Conservation (phyloP, 2,329 filamentous ascomycete species). For the Chrysoporthe austroafricana region DNA sequence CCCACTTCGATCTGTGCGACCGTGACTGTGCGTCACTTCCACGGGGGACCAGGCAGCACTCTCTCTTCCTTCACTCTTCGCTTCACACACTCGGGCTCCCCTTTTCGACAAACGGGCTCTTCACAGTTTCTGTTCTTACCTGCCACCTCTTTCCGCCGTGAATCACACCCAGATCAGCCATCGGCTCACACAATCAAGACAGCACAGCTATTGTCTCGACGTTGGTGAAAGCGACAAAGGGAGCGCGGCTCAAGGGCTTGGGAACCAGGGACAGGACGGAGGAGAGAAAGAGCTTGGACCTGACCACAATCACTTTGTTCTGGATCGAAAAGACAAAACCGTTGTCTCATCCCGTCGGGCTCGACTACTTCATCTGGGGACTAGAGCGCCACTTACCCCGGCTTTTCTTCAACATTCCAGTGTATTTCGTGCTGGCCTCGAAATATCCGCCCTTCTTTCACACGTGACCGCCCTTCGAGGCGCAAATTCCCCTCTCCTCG, state of each 20-base stretch:
- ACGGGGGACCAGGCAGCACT: background rate
- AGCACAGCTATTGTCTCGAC: background rate
- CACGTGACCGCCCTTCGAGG: conserved; percentile 1
- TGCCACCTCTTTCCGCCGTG: background rate
- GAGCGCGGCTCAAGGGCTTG: background rate
- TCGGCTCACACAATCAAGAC: background rate
- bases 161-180: background rate
- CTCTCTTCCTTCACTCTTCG: background rate
- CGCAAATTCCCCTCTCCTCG: background rate
- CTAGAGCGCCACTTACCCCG: conserved; percentile 11
- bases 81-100: background rate
- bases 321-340: conserved; percentile 7
- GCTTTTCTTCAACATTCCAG: conserved; percentile 20
- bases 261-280: conserved; percentile 8
- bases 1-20: conserved; percentile 9
- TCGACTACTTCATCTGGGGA: conserved; percentile 10
- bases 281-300: conserved; percentile 17
- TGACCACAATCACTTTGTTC: conserved; percentile 19
- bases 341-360: background rate
- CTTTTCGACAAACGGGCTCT: conserved; percentile 20
- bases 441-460: conserved; percentile 25
- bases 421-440: conserved; percentile 28
- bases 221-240: background rate
- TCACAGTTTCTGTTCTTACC: background rate
- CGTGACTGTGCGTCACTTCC: conserved; percentile 3